Percentiles rank a stretch among this genome's conserved stretches.
These are phyloP conservation scores for Globisporangium paroecandrum DNA, from an alignment of 352 stramenopile genomes.

Conservation along the genomic window DNA sequence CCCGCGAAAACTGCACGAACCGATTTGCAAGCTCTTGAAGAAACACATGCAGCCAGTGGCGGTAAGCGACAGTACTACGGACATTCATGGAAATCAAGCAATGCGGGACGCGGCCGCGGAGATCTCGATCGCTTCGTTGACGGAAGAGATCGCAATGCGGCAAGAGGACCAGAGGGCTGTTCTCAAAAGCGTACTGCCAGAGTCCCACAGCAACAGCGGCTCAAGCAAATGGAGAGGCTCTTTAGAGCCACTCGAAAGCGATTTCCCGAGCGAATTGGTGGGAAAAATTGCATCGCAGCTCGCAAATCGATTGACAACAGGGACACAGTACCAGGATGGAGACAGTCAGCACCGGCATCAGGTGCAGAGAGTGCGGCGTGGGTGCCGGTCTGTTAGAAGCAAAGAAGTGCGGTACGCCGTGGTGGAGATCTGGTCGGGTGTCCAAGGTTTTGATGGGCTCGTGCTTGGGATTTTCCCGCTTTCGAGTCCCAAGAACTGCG, in stretches of 20 bases:
- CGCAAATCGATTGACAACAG: not conserved
- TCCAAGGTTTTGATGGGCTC: slow-evolving; percentile 1
- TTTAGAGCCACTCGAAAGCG: slow-evolving; percentile 1
- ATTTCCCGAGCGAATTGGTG: not conserved
- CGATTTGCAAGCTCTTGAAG: slow-evolving; percentile 28
- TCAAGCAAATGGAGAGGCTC: not conserved
- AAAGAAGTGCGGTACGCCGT: not conserved
- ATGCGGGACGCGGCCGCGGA: not conserved
- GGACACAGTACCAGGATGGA: not conserved
- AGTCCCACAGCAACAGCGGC: not conserved
- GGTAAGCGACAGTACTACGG: not conserved
- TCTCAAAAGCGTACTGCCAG: not conserved
- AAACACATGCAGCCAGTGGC: slow-evolving; percentile 18
- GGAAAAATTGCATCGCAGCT: not conserved
- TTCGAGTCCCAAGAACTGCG: not conserved
- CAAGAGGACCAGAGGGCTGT: not conserved
- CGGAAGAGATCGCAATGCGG: not conserved
- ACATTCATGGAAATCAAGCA: not conserved
- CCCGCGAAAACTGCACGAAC: slow-evolving; percentile 20
- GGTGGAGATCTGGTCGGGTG: slow-evolving; percentile 10
- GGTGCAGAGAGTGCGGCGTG: not conserved
- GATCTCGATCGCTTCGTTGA: slow-evolving; percentile 10
- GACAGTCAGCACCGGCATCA: not conserved
- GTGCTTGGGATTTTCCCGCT: slow-evolving; percentile 2
- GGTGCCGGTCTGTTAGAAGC: not conserved